Percentiles rank a stretch among this genome's conserved stretches.
These are phyloP conservation scores for Pseudocercospora ulei DNA, from an alignment of 2,329 filamentous ascomycete species.

Conservation along the genomic window DNA sequence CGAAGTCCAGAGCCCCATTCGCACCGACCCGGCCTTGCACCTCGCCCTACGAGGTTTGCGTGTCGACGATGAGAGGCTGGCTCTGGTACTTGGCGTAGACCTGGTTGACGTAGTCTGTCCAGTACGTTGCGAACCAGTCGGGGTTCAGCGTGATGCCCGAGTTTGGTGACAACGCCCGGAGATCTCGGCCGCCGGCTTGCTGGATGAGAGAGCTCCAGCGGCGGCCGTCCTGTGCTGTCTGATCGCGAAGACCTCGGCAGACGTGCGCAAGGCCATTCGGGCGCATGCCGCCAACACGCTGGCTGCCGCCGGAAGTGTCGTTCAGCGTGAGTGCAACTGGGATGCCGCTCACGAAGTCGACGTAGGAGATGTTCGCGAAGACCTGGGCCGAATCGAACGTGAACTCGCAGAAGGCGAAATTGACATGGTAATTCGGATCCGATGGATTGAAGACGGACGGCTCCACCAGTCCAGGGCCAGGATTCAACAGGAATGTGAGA, in stretches of 20 bases:
- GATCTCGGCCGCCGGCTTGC: constrained; percentile 31
- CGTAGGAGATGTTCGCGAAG: constrained; percentile 40
- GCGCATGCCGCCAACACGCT: constrained; percentile 51
- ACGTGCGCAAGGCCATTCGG: constrained; percentile 49
- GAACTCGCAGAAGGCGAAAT: constrained; percentile 43
- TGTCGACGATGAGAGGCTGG: constrained; percentile 50
- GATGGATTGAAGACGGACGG: constrained; percentile 33
- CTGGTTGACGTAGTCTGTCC: constrained; percentile 43
- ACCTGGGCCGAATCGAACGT: constrained; percentile 42
- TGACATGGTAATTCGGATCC: constrained; percentile 41
- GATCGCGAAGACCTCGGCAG: constrained; percentile 46
- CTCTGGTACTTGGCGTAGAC: constrained; percentile 44
- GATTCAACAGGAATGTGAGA: constrained; percentile 33
- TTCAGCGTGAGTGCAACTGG: constrained; percentile 37
- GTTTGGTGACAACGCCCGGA: constrained; percentile 41
- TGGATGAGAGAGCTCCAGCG: constrained; percentile 55
- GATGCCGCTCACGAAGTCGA: constrained; percentile 37
- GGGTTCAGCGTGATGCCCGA: constrained; percentile 41
- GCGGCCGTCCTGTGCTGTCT: constrained; percentile 48
- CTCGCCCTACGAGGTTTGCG: constrained; percentile 50
- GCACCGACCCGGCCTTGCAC: constrained; percentile 35
- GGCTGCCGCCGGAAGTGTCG: constrained; percentile 34
- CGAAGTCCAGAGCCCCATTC: constrained; percentile 39
- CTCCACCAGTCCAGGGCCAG: constrained; percentile 34
- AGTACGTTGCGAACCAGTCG: constrained; percentile 45